These are phyloP conservation scores for Phycomyces nitens DNA, from an alignment of 192 early-diverging fungal species.

Conservation along the genomic window DNA sequence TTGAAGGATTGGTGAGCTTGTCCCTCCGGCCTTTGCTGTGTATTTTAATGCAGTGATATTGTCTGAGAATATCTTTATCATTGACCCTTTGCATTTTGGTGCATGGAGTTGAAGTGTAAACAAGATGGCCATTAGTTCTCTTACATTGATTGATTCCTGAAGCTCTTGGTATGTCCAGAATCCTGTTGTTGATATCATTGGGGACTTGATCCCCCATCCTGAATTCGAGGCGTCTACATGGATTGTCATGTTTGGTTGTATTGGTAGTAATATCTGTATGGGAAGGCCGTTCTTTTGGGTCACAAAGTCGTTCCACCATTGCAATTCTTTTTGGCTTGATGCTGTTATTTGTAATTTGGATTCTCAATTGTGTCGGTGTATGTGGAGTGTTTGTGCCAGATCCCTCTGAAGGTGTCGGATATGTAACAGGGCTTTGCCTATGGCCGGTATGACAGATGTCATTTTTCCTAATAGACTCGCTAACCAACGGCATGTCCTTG, in stretches of 20 bases:
- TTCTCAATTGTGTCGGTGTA: slow-evolving; percentile 4
- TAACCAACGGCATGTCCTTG: slow-evolving; percentile 13
- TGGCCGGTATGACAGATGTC: slow-evolving; percentile 16
- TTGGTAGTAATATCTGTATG: not conserved
- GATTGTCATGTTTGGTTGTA: not conserved
- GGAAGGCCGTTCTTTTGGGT: slow-evolving; percentile 7
- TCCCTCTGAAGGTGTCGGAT: slow-evolving; percentile 8
- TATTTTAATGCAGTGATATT: slow-evolving; percentile 27
- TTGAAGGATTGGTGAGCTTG: slow-evolving; percentile 10
- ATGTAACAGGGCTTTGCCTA: slow-evolving; percentile 11
- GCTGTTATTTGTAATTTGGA: not conserved
- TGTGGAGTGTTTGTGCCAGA: not conserved
- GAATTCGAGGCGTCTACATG: slow-evolving; percentile 12
- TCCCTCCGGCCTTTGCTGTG: too few relatives aligned
- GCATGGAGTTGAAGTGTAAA: slow-evolving; percentile 14
- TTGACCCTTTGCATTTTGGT: not conserved
- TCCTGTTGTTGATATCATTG: not conserved
- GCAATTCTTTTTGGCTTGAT: not conserved
- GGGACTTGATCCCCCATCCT: slow-evolving; percentile 14
- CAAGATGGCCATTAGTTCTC: slow-evolving; percentile 8
- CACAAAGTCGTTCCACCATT: slow-evolving; percentile 5
- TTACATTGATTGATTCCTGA: slow-evolving; percentile 8
- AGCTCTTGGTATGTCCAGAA: slow-evolving; percentile 10
- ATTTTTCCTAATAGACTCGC: slow-evolving; percentile 12
- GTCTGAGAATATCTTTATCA: slow-evolving; percentile 7